Conservation (phyloP, 441 rosid species). For the Viola pubescens region DNA sequence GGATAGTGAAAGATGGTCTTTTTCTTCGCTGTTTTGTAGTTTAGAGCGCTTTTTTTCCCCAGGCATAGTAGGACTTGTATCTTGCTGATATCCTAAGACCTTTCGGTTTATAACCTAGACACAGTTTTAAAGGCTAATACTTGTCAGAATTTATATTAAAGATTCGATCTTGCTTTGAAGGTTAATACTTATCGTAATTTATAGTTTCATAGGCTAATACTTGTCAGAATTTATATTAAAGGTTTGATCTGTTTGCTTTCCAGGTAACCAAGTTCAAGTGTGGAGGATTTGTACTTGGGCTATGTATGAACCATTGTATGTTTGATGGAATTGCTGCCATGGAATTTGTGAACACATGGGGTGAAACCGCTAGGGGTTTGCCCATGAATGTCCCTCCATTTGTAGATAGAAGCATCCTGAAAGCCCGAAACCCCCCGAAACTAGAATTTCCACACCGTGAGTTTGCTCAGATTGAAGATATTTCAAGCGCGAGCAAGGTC, state of each 20-base stretch:
- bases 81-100: too few species aligned
- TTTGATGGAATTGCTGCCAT: constrained; percentile 74
- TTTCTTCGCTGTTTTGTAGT: too few species aligned
- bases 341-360: constrained; percentile 87
- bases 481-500: constrained; percentile 45
- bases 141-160: too few species aligned
- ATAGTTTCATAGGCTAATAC: not conserved
- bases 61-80: too few species aligned
- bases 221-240: not conserved
- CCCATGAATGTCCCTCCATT: constrained; percentile 54
- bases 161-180: too few species aligned
- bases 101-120: too few species aligned
- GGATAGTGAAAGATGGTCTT: too few species aligned
- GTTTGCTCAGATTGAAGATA: constrained; percentile 57
- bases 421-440: constrained; percentile 45
- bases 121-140: too few species aligned
- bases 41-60: not conserved
- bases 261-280: constrained; percentile 79
- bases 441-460: constrained; percentile 55
- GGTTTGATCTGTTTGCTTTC: constrained; percentile 2
- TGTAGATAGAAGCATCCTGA: constrained; percentile 52
- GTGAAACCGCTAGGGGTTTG: constrained; percentile 58
- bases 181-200: not conserved
- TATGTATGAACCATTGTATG: constrained; percentile 74
- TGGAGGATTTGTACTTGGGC: constrained; percentile 71